Base-by-base conservation (phyloP, 257 asterid species). In the Thymus mandschuricus region DNA sequence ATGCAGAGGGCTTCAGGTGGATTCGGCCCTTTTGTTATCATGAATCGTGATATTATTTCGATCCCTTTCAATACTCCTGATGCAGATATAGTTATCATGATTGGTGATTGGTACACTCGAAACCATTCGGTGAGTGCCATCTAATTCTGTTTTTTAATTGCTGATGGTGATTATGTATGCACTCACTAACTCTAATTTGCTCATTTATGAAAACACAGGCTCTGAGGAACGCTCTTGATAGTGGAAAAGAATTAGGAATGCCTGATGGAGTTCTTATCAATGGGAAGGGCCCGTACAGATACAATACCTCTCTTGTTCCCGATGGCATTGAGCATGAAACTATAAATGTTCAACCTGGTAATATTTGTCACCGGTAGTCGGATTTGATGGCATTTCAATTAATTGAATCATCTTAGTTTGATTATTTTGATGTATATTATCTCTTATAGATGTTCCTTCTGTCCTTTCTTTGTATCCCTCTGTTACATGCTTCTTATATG, bases 1-100 rank as follows among this genome's bases (percentile, higher is more conserved):
- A 70, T 95, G 91, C 99, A 92, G 85, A 90, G 97, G 78, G 93
- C 99, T 40, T 81, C 94, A 1, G 99, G 99, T 68, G 99, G 99
- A 29, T 89, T 85, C 51, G 99, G 99, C 63, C 49, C 98, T 50
- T 73, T 95, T 56, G 57, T 95, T 49, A 54, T 92, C 74, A 88
- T 79, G 10, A 92, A 92, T 45, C 92, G 98, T 1, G 21, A 80
- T 10, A 75, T 86, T 30, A 87, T 95, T 69, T 79, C 91, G 2
- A 72, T 84, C 76, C 98, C 99, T 11, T 95, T 92, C 68, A 73
- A 69, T 68, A 78, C 79, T 51, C 97, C 98, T 64, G 97, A 95
- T 72, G 97, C 89, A 1, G 99, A 95, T 66, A 81, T 95, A 59
- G 87, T 83, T 62, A 84, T 95, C 81, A 75, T 79, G 79, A 87